phyloP scores from a whole-genome alignment of 805 yeast genomes.

The Kazachstania martiniae region DNA sequence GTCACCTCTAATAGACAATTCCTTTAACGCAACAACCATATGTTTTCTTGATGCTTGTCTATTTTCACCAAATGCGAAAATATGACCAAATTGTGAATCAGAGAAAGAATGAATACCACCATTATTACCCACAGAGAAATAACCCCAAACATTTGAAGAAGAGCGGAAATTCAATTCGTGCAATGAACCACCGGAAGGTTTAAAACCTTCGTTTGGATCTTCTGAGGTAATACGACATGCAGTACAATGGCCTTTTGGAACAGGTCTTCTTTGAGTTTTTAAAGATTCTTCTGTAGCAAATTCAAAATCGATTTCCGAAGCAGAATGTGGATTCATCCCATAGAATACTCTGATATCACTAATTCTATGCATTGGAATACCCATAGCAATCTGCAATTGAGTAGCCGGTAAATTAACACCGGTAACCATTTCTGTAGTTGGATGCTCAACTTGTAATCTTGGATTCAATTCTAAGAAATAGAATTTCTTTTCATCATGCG shows the following conservation, averaged over 20 bases:
- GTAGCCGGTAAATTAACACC: conserved; percentile 98
- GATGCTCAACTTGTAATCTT: conserved; percentile 98
- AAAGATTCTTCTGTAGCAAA: conserved; percentile 64
- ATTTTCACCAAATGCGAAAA: conserved; percentile 97
- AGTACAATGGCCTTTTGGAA: conserved; percentile 96
- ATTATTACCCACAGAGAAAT: conserved; percentile 91
- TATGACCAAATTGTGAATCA: conserved; percentile 98
- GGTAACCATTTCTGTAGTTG: conserved; percentile 98
- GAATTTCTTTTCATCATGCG: conserved; percentile 88
- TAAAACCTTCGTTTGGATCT: conserved; percentile 98
- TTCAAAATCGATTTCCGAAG: conserved; percentile 84
- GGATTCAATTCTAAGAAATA: conserved; percentile 96
- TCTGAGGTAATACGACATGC: conserved; percentile 99
- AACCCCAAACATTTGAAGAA: conserved; percentile 98
- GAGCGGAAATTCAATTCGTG: conserved; percentile 96
- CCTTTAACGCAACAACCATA: conserved; percentile 97
- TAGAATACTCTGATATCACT: conserved; percentile 85
- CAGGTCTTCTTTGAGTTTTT: conserved; percentile 79
- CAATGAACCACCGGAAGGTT: conserved; percentile 94
- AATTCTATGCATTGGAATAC: conserved; percentile 92
- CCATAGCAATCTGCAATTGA: conserved; percentile 98
- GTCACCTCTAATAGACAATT: conserved; percentile 94
- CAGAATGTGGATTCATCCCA: conserved; percentile 92
- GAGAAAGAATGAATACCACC: conserved; percentile 97
- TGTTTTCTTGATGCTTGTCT: conserved; percentile 97